A percentile compares a stretch with the other conserved stretches of the same genome.
These are phyloP conservation scores for Isabelozyma heimii DNA, from an alignment of 805 yeast genomes.

Conservation along the genomic window DNA sequence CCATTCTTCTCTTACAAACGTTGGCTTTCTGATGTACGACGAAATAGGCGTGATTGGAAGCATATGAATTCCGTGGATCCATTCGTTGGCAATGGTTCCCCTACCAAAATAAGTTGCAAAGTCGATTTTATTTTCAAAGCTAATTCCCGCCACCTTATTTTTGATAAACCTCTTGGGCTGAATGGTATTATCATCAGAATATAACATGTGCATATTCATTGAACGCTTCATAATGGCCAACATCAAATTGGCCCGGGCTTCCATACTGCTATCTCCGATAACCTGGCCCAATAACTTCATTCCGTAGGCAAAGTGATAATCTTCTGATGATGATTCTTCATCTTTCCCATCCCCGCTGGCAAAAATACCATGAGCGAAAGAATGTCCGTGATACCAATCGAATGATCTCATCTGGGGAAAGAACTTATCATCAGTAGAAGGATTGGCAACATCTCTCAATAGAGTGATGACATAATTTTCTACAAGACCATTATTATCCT, in stretches of 20 bases:
- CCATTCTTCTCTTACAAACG: constrained; percentile 66
- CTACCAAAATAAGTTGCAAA: constrained; percentile 75
- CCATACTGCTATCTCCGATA: constrained; percentile 51
- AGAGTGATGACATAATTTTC: constrained; percentile 54
- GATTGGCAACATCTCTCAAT: constrained; percentile 67
- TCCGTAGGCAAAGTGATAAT: constrained; percentile 68
- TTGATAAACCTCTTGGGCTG: constrained; percentile 55
- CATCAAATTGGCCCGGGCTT: constrained; percentile 55
- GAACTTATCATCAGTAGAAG: constrained; percentile 47
- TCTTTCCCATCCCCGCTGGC: constrained; percentile 74
- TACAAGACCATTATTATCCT: constrained; percentile 23
- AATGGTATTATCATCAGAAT: constrained; percentile 48
- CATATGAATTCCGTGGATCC: constrained; percentile 78
- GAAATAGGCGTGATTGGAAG: constrained; percentile 70
- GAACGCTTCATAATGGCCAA: constrained; percentile 56
- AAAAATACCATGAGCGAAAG: constrained; percentile 75
- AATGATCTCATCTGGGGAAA: constrained; percentile 69
- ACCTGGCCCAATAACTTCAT: constrained; percentile 64
- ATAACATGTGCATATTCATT: constrained; percentile 55
- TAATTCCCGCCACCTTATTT: constrained; percentile 71
- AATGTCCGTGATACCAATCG: constrained; percentile 77
- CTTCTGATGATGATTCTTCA: constrained; percentile 73
- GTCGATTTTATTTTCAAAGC: constrained; percentile 71
- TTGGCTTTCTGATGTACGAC: constrained; percentile 52
- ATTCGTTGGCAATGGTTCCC: constrained; percentile 54